phyloP scores from a whole-genome alignment of 495 filamentous ascomycete genomes.

The Massariosphaeria phaeospora region DNA sequence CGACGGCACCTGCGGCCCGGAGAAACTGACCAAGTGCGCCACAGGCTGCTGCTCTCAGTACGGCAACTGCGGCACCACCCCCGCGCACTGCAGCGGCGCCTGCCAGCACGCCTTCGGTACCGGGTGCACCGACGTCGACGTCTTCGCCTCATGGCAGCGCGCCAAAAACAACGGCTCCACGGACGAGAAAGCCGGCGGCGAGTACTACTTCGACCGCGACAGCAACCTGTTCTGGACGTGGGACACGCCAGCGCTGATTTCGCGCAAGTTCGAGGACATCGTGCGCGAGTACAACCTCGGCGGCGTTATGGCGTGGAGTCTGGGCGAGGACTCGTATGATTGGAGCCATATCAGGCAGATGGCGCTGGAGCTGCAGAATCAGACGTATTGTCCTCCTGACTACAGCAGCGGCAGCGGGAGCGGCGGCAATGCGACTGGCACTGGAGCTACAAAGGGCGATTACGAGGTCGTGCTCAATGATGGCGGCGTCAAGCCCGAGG shows the following conservation, averaged over 20 bases:
- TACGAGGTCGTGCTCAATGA: not conserved
- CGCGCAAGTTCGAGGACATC: constrained; percentile 59
- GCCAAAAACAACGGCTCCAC: constrained; percentile 53
- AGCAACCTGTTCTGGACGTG: constrained; percentile 68
- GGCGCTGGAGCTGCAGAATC: constrained; percentile 3
- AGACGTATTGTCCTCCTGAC: not conserved
- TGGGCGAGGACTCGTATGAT: constrained; percentile 63
- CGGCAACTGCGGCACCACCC: constrained; percentile 19
- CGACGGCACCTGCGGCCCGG: constrained; percentile 25
- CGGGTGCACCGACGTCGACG: constrained; percentile 46
- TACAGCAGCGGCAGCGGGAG: not conserved
- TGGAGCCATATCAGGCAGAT: constrained; percentile 55
- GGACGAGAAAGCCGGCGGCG: constrained; percentile 56
- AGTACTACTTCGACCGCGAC: constrained; percentile 62
- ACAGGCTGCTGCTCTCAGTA: constrained; percentile 20
- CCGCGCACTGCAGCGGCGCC: constrained; percentile 54
- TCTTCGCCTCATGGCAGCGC: constrained; percentile 47
- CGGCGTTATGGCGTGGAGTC: constrained; percentile 43
- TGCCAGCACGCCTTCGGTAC: constrained; percentile 48
- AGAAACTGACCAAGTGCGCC: constrained; percentile 11
- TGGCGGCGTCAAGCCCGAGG: too few relatives aligned
- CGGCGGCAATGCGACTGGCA: too few relatives aligned
- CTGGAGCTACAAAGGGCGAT: too few relatives aligned
- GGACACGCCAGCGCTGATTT: constrained; percentile 60
- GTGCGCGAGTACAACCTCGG: constrained; percentile 56